Evolutionary conservation across 2,329 filamentous ascomycete species (phyloP), one percentile per base, ranked within the genome.

Genomic region (Xylaria sp.): DNA sequence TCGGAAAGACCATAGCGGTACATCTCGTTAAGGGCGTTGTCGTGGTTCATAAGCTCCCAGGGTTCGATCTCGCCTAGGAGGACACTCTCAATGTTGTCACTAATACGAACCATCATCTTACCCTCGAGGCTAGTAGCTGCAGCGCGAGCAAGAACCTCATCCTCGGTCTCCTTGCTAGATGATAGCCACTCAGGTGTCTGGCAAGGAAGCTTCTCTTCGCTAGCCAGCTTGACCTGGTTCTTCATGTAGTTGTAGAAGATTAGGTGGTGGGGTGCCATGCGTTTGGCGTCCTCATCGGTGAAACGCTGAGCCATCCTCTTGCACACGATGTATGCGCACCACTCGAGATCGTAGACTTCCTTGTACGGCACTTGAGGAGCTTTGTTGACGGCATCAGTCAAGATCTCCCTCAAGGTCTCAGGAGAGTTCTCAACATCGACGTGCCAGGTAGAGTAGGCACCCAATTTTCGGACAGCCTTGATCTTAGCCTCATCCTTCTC

Each of bases 231-330:
- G 48, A 69, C 71, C 51, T 75, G 74, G n/a, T 72, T 67, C 70
- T 75, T 74, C 74, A 76, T 76, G 64, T 75, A 75, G 53, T 73
- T 73, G 64, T 75, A 75, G 69, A 75, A 76, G 48, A 75, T 70
- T 7, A 64, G 64, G 61, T 75, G 73, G 61, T 74, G 72, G 32
- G 73, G 73, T 2, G 73, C 67, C 74, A 76, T 76, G 47, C 71
- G 71, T 57, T 65, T 71, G 32, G 69, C 64, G 36, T 76, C 73
- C 5, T 72, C 73, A 3, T 70, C 65, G 14, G 70, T 75, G 61
- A 76, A 76, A n/a, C 71, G 73, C 11, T 71, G 62, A 19, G 69
- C 71, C 64, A 74, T 72, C 60, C 74, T 69, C 71, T 76, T 76
- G 69, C 73, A 75, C 27, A 76, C 73, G 30, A 76, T 76, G 66